Conservation (phyloP, 2,329 filamentous ascomycete genomes). For the Colletotrichum chlorophyti region DNA sequence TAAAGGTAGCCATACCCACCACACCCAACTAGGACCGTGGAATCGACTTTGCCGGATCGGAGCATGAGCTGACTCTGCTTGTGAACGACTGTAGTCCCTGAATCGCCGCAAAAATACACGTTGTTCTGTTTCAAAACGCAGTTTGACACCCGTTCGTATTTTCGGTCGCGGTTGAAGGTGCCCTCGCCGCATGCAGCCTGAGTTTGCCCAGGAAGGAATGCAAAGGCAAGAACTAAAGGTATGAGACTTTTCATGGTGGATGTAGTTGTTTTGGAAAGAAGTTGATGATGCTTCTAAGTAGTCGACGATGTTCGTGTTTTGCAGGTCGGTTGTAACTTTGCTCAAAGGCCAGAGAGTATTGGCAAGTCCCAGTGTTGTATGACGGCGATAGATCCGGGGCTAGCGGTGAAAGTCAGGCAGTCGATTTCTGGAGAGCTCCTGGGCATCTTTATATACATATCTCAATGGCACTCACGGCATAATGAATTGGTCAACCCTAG, state of each 20-base stretch:
- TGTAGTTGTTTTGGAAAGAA: too few relatives aligned
- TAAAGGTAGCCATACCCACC: background rate
- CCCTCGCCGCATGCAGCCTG: background rate
- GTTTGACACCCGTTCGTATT: background rate
- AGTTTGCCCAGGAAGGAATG: background rate
- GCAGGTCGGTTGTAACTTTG: too few relatives aligned
- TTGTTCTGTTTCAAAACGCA: background rate
- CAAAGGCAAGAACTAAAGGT: background rate
- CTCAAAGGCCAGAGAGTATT: too few relatives aligned
- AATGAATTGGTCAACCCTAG: too few relatives aligned
- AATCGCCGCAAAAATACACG: background rate
- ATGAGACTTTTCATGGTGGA: background rate
- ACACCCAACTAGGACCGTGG: background rate
- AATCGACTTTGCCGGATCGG: background rate
- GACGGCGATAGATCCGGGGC: too few relatives aligned
- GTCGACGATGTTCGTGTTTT: too few relatives aligned
- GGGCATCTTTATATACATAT: too few relatives aligned
- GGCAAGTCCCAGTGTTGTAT: too few relatives aligned
- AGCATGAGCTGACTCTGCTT: constrained; percentile 4
- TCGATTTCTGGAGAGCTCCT: too few relatives aligned
- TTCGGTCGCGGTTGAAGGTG: background rate
- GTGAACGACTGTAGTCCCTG: background rate
- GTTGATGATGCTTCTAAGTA: too few relatives aligned
- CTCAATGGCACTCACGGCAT: too few relatives aligned
- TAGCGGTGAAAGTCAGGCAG: too few relatives aligned